These are phyloP conservation scores for Chrysanthemum seticuspe DNA, from an alignment of 129 eudicot species.

Conservation along the genomic window DNA sequence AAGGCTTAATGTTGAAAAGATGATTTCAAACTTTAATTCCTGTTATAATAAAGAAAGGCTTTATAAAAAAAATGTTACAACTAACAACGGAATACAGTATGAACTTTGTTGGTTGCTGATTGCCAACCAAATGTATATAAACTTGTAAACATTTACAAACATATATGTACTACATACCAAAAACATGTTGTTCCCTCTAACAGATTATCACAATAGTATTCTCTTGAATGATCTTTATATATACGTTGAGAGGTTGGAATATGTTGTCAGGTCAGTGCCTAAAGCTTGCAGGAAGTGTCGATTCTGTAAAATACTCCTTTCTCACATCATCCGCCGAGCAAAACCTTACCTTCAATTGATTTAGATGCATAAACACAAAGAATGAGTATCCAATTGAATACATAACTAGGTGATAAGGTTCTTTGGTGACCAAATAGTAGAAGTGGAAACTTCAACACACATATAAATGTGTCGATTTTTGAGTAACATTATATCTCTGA, in stretches of 20 bases:
- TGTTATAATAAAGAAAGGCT: not conserved
- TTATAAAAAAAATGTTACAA: not conserved
- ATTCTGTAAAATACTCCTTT: constrained; percentile 73
- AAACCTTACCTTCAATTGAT: constrained; percentile 61
- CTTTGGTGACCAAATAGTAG: too few species aligned
- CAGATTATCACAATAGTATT: not conserved
- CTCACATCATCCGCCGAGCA: constrained; percentile 70
- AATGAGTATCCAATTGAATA: not conserved
- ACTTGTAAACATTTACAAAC: not conserved
- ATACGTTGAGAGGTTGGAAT: not conserved
- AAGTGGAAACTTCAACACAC: too few species aligned
- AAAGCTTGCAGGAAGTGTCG: constrained; percentile 65
- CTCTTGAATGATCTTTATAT: constrained; percentile 8
- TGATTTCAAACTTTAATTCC: not conserved
- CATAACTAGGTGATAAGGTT: too few species aligned
- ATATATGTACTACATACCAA: not conserved
- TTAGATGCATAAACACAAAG: not conserved
- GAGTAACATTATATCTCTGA: too few species aligned
- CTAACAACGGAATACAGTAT: not conserved
- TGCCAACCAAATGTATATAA: constrained; percentile 4
- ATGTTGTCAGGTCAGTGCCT: constrained; percentile 29
- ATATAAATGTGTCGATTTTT: too few species aligned
- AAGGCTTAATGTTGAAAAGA: not conserved
- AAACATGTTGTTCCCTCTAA: not conserved
- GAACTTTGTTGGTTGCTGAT: constrained; percentile 1